Conservation (phyloP, 2,329 filamentous ascomycete genomes). For the Aureobasidium musti region DNA sequence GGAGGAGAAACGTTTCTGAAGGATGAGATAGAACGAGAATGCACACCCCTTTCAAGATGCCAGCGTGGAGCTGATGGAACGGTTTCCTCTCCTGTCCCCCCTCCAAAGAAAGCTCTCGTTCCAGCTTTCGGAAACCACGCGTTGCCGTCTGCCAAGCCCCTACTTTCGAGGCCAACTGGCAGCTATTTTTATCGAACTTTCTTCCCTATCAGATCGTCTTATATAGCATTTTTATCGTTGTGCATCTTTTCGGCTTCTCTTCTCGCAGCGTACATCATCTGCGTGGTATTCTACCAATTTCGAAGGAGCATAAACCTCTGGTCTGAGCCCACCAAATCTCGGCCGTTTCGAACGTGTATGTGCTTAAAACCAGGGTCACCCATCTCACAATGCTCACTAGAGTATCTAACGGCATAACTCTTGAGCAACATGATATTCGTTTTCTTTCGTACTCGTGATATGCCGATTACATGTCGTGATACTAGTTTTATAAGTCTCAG, state of each 20-base stretch:
- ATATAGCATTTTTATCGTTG: background rate
- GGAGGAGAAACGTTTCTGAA: constrained; percentile 12
- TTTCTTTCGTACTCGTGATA: background rate
- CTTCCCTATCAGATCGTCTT: constrained; percentile 12
- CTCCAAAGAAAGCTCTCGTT: constrained; percentile 5
- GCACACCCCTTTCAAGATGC: constrained; percentile 29
- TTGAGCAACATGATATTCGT: background rate
- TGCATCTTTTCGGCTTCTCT: background rate
- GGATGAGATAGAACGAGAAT: constrained; percentile 19
- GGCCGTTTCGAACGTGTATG: background rate
- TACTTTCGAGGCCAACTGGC: constrained; percentile 10
- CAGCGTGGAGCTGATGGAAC: constrained; percentile 29
- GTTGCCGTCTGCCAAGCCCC: constrained; percentile 11
- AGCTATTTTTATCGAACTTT: constrained; percentile 20
- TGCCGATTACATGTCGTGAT: background rate
- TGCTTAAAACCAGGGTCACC: background rate
- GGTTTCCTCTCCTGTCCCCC: background rate
- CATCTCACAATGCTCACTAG: background rate
- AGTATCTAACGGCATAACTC: background rate
- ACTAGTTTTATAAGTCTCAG: background rate
- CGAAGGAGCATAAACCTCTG: background rate
- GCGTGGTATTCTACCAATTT: background rate
- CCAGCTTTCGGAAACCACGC: constrained; percentile 7
- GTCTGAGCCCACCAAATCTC: background rate
- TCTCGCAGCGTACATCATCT: background rate